Conservation (phyloP, 768 basidiomycete species). For the Lentinula guzmanii region DNA sequence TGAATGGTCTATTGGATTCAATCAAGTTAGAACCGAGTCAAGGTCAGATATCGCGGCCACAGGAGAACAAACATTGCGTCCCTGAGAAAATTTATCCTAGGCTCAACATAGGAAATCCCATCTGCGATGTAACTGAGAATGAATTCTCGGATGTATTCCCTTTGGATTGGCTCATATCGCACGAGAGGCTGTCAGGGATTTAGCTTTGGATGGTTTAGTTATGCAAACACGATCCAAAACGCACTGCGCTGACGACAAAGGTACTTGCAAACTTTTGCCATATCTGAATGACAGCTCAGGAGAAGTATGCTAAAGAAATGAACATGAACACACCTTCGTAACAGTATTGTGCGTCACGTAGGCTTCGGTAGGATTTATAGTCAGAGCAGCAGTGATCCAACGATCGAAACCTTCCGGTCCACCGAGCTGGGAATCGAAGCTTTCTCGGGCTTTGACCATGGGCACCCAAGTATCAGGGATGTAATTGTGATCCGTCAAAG, state of each 20-base stretch:
- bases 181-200: slow-evolving; percentile 30
- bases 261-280: slow-evolving; percentile 68
- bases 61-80: slow-evolving; percentile 32
- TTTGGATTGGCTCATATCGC: slow-evolving; percentile 51
- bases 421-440: slow-evolving; percentile 45
- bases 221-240: not conserved
- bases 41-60: not conserved
- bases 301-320: not conserved
- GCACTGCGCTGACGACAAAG: slow-evolving; percentile 35
- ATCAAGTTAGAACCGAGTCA: not conserved
- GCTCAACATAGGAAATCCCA: slow-evolving; percentile 67
- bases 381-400: slow-evolving; percentile 43
- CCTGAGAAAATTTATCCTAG: slow-evolving; percentile 56
- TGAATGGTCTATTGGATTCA: slow-evolving; percentile 39
- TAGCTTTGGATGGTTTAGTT: not conserved
- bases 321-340: slow-evolving; percentile 38
- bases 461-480: slow-evolving; percentile 46
- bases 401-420: slow-evolving; percentile 63
- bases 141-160: slow-evolving; percentile 57
- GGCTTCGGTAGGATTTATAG: slow-evolving; percentile 64
- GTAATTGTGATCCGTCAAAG: slow-evolving; percentile 31
- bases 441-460: slow-evolving; percentile 43
- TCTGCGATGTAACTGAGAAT: slow-evolving; percentile 59
- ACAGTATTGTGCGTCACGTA: slow-evolving; percentile 70
- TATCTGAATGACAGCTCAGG: slow-evolving; percentile 37